These are phyloP conservation scores for Ustulina deusta DNA, from an alignment of 2,329 filamentous ascomycete genomes.

Conservation along the genomic window DNA sequence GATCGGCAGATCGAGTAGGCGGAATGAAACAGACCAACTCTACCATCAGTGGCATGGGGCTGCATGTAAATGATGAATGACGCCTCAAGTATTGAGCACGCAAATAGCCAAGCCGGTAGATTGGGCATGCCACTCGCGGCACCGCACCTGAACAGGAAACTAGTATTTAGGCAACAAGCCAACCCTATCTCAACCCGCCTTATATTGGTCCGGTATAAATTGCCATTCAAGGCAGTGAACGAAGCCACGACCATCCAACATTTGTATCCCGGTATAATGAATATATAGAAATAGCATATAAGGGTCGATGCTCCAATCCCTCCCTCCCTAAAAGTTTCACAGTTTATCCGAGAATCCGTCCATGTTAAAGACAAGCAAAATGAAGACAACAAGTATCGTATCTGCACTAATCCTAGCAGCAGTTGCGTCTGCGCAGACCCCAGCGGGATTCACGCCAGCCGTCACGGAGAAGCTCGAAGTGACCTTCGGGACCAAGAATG, in stretches of 20 bases:
- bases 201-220: conserved; percentile 35
- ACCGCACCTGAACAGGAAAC: conserved; percentile 33
- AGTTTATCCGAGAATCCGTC: not conserved
- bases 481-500: conserved; percentile 46
- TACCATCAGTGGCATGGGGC: not conserved
- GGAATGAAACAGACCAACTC: not conserved
- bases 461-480: conserved; percentile 48
- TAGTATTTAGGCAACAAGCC: conserved; percentile 37
- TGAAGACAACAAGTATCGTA: conserved; percentile 44
- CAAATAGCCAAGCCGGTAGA: conserved; percentile 39
- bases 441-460: conserved; percentile 45
- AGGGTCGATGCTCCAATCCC: not conserved
- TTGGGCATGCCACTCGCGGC: conserved; percentile 9
- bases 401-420: conserved; percentile 40
- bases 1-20: conserved; percentile 30
- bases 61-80: not conserved
- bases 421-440: conserved; percentile 45
- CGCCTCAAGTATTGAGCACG: not conserved
- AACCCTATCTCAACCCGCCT: conserved; percentile 13
- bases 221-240: conserved; percentile 14
- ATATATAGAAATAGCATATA: conserved; percentile 22
- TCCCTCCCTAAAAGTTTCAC: not conserved
- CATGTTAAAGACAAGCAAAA: conserved; percentile 35
- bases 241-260: not conserved
- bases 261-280: not conserved